A percentile compares a stretch with the other conserved stretches of the same genome.
Conservation (phyloP, 2,329 filamentous ascomycete species). For the Neoarthrinium moseri region DNA sequence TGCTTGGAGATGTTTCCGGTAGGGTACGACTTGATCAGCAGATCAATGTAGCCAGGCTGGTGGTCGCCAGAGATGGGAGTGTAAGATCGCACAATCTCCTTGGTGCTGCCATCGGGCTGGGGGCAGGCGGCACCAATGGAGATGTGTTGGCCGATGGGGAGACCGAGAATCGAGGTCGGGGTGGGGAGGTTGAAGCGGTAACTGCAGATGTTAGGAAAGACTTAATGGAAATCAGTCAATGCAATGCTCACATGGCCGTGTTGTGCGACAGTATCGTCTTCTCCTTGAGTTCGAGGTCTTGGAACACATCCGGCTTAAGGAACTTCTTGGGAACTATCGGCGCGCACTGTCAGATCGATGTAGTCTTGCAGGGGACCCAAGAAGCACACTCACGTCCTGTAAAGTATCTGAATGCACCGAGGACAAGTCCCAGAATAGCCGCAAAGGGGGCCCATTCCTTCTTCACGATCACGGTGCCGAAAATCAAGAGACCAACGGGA, state of each 20-base stretch:
- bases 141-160: conserved; percentile 98
- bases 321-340: conserved; percentile 71
- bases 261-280: conserved; percentile 98
- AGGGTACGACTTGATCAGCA: conserved; percentile 97
- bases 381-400: conserved; percentile 70
- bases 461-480: conserved; percentile 77
- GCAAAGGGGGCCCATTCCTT: conserved; percentile 74
- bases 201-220: conserved; percentile 39
- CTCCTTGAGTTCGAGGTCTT: conserved; percentile 89
- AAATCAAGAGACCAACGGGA: conserved; percentile 74
- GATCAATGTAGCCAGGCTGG: conserved; percentile 88
- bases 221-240: conserved; percentile 9
- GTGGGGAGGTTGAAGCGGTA: conserved; percentile 90
- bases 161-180: conserved; percentile 78
- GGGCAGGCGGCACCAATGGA: conserved; percentile 79
- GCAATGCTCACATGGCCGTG: conserved; percentile 76
- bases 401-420: conserved; percentile 72
- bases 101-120: conserved; percentile 67
- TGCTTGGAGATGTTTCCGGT: conserved; percentile 96
- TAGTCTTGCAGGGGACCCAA: conserved; percentile 34
- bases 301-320: conserved; percentile 83
- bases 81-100: conserved; percentile 89
- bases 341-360: conserved; percentile 9
- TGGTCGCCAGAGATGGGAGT: conserved; percentile 89
- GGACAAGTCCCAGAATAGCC: conserved; percentile 59